Base-by-base conservation (phyloP, 148 eudicot genomes). In the Linanthus parryae region DNA sequence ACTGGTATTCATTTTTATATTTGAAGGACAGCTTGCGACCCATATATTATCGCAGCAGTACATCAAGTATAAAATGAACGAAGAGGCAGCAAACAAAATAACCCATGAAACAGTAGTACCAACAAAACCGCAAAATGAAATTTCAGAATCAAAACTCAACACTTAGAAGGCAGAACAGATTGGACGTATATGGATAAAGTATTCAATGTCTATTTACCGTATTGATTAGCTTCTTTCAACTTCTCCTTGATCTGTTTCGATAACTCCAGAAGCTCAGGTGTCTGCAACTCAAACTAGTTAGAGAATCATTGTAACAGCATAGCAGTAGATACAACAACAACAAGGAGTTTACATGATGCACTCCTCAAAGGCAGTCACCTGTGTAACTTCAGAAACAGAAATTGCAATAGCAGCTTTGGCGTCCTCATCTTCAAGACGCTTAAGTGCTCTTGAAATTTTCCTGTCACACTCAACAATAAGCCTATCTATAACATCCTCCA, bases 321-420 rank as follows among this genome's bases (percentile, higher is more conserved):
- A 39, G n/a, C 12, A 21, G 19, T 2, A 45, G 41, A 15, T n/a
- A n/a, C n/a, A n/a, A n/a, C n/a, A n/a, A n/a, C n/a, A n/a, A n/a
- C n/a, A n/a, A n/a, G n/a, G n/a, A n/a, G n/a, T n/a, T n/a, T n/a
- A n/a, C n/a, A n/a, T n/a, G n/a, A n/a, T n/a, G n/a, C n/a, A n/a
- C n/a, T 10, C 56, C 21, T 44, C 24, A 36, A 42, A 28, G 11
- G 7, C 59, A 24, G 26, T 21, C 61, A 88, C 96, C 84, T 68
- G 85, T 5, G 96, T 84, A 59, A 88, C 96, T 62, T 84, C 94
- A 27, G 94, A 72, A 37, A 88, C 97, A 2, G 90, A 88, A 17
- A 88, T 84, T 9, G 94, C 97, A 61, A 84, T 84, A 44, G 97
- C 97, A 15, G 97, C 97, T 71, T 82, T 88, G 63, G 97, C 97